Evolutionary conservation across 2,329 filamentous ascomycete genomes (phyloP), one percentile per base, ranked within the genome.

Genomic region (Aureobasidium pullulans): DNA sequence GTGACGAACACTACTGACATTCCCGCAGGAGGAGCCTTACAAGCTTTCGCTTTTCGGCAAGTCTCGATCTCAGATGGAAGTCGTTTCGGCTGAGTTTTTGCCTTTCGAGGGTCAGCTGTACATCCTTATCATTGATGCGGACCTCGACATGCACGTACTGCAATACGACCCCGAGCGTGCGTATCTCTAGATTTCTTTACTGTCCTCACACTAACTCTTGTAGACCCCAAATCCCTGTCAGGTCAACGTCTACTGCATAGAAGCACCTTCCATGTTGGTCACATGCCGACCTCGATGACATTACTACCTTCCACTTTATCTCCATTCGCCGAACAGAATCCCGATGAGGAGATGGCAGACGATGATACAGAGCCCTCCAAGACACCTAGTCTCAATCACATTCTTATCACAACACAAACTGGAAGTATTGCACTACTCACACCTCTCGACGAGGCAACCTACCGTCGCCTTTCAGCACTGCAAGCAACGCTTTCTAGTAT

Each of bases 111-210:
- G 88, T 59, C 86, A 91, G 61, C 77, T 99, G 11, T 90, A 87
- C 69, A 86, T 99, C 64, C 78, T 96, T 42, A 87, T 89, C 6
- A 85, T 88, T 11, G 93, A 97, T 70, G 85, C 87, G 37, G 87
- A 96, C 66, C 89, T 89, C 63, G 90, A 94, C 66, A 74, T 99
- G 42, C 90, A 96, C 70, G 81, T 96, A 48, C 76, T 97, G 64
- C 90, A 97, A 73, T 99, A 94, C 68, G 92, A 97, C 68, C 94
- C 94, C 0, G 93, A 97, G 69, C 88, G 90, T 94, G 79, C 74
- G 87, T 81, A 11, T 34, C 16, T 13, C 9, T 16, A 9, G 1
- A 6, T 29, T 31, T 9, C 4, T 19, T 29, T 11, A 11, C 4
- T 10, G 11, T 13, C 11, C 10, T 9, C 29, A 43, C 43, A 19